Conservation (phyloP, 139 green algal species). For the Auxenochlorella pyrenoidosa region DNA sequence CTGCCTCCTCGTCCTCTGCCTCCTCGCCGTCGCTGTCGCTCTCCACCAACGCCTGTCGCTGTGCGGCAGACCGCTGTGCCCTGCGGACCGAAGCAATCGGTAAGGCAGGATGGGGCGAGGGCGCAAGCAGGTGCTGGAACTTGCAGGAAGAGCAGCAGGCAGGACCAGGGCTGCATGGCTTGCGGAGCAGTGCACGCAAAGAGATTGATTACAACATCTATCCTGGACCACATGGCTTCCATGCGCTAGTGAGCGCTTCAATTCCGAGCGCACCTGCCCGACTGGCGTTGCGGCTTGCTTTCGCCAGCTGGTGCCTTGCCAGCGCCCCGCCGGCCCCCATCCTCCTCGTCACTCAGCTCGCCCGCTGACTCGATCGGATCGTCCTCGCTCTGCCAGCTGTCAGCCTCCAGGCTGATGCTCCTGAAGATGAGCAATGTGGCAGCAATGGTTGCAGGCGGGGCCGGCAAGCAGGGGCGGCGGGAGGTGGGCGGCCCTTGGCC, state of each 20-base stretch:
- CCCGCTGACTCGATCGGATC: conserved; percentile 15
- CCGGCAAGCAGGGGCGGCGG: neutral
- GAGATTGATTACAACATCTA: neutral
- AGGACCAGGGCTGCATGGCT: neutral
- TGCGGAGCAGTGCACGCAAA: neutral
- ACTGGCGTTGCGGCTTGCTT: neutral
- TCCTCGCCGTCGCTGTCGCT: neutral
- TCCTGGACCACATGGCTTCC: neutral
- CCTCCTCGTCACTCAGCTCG: neutral
- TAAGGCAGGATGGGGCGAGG: neutral
- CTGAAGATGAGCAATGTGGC: neutral
- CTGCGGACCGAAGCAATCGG: neutral
- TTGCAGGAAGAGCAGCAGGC: neutral
- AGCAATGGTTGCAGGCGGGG: neutral
- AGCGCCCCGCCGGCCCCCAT: neutral
- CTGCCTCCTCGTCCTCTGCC: neutral
- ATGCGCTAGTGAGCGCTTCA: neutral
- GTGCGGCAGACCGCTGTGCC: neutral
- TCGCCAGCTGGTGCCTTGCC: neutral
- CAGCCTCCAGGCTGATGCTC: neutral
- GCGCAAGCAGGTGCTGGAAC: neutral
- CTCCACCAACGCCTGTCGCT: neutral
- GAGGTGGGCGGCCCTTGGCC: neutral
- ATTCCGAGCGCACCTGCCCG: neutral
- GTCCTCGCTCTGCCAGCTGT: neutral